Conservation (phyloP, 2,329 filamentous ascomycete genomes). For the Cladobotryum mycophilum region DNA sequence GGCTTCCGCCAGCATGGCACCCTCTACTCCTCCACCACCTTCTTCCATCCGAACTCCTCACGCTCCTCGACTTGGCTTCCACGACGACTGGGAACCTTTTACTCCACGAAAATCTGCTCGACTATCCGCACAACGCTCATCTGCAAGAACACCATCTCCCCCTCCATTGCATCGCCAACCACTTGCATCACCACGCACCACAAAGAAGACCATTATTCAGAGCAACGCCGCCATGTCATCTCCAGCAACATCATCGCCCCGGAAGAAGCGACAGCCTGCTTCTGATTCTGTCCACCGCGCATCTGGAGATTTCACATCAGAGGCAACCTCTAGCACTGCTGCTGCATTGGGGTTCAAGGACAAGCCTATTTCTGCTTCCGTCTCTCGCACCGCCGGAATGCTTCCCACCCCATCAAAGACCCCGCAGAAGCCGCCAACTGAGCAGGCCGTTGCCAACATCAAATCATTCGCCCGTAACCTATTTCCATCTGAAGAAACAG, state of each 20-base stretch:
- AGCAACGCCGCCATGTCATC: conserved; percentile 30
- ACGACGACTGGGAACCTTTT: conserved; percentile 67
- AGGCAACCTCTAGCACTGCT: conserved; percentile 38
- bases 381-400: conserved; percentile 44
- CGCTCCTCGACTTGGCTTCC: conserved; percentile 60
- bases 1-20: conserved; percentile 20
- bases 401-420: conserved; percentile 77
- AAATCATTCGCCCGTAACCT: conserved; percentile 54
- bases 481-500: conserved; percentile 54
- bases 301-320: conserved; percentile 38
- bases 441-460: conserved; percentile 45
- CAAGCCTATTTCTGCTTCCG: conserved; percentile 16
- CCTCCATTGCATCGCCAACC: conserved; percentile 28
- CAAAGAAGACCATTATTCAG: conserved; percentile 25
- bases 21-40: conserved; percentile 56
- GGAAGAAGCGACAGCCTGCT: conserved; percentile 44
- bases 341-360: conserved; percentile 33
- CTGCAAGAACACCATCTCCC: conserved; percentile 52
- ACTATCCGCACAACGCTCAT: conserved; percentile 49
- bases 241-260: conserved; percentile 38
- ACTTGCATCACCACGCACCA: conserved; percentile 26
- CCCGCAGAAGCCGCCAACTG: conserved; percentile 55
- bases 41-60: conserved; percentile 57
- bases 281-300: conserved; percentile 43
- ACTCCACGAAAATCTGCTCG: conserved; percentile 64